Conservation (phyloP, 768 basidiomycete species). For the Tubosaeta brunneosetosa region DNA sequence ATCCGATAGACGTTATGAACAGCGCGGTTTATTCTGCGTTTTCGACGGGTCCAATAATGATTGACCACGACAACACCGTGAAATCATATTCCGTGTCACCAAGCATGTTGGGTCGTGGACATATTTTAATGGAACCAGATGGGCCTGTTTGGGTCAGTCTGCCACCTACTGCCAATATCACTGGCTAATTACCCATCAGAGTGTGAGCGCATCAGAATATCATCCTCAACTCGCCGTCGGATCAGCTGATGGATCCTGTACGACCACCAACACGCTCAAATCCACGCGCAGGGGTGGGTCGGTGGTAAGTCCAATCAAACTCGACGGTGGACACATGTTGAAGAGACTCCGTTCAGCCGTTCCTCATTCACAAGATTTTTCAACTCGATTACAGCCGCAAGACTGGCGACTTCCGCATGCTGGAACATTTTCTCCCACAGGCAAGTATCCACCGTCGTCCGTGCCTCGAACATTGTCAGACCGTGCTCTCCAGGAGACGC, state of each 20-base stretch:
- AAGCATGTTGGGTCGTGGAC: conserved; percentile 67
- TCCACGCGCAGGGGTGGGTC: conserved; percentile 66
- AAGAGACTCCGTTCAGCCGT: conserved; percentile 43
- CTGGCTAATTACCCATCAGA: conserved; percentile 38
- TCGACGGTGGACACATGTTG: not conserved
- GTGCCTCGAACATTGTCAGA: not conserved
- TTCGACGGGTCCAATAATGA: conserved; percentile 65
- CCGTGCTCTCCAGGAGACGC: conserved; percentile 41
- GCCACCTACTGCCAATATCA: not conserved
- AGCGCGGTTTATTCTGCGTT: conserved; percentile 63
- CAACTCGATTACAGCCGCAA: conserved; percentile 84
- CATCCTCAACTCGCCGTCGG: conserved; percentile 84
- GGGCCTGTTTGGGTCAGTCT: conserved; percentile 81
- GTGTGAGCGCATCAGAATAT: conserved; percentile 70
- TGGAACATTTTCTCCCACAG: conserved; percentile 81
- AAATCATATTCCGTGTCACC: conserved; percentile 73
- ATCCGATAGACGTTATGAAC: conserved; percentile 60
- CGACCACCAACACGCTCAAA: conserved; percentile 67
- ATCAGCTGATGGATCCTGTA: conserved; percentile 77
- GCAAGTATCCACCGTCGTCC: conserved; percentile 30
- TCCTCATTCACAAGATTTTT: conserved; percentile 74
- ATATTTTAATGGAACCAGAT: conserved; percentile 64
- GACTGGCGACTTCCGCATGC: conserved; percentile 73
- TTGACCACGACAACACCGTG: conserved; percentile 78
- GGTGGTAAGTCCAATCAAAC: conserved; percentile 46